Conservation (phyloP, 768 basidiomycete genomes). For the Lyophyllum atratum region DNA sequence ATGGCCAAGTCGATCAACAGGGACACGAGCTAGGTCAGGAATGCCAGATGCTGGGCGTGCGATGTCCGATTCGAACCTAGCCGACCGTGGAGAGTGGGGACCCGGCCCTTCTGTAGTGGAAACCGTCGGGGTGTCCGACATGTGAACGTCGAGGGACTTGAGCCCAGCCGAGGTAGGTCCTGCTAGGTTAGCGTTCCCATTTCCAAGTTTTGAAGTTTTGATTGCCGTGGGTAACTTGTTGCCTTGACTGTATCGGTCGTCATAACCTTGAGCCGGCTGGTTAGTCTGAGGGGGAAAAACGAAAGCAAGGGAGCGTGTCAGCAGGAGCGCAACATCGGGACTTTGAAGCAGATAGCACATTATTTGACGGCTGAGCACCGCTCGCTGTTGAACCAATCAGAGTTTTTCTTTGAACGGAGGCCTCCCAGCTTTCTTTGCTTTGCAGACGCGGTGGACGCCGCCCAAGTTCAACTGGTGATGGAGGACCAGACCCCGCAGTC, state of each 20-base stretch:
- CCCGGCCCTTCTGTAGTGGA: conserved; percentile 13
- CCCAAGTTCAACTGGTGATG: conserved; percentile 24
- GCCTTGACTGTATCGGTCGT: conserved; percentile 24
- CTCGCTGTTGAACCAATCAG: conserved; percentile 17
- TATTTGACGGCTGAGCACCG: conserved; percentile 26
- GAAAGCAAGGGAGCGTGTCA: conserved; percentile 19
- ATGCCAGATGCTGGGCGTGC: conserved; percentile 11
- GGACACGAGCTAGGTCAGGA: conserved; percentile 13
- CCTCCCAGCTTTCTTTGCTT: conserved; percentile 29
- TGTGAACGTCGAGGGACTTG: conserved; percentile 14
- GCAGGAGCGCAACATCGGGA: conserved; percentile 10
- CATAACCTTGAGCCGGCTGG: conserved; percentile 20
- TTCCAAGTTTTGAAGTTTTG: conserved; percentile 27
- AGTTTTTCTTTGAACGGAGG: conserved; percentile 18
- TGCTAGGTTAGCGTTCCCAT: conserved; percentile 19
- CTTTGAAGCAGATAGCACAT: conserved; percentile 31
- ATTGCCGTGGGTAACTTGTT: conserved; percentile 14
- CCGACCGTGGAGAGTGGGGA: conserved; percentile 7
- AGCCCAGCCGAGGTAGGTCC: conserved; percentile 14
- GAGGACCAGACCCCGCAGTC: conserved; percentile 18
- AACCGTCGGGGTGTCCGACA: conserved; percentile 13
- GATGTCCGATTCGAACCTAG: conserved; percentile 14
- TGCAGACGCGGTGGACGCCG: conserved; percentile 26
- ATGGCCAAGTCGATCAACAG: conserved; percentile 20
- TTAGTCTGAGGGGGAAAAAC: conserved; percentile 17